Conservation (phyloP, 164 flowering plant species). For the Magnolia officinalis region DNA sequence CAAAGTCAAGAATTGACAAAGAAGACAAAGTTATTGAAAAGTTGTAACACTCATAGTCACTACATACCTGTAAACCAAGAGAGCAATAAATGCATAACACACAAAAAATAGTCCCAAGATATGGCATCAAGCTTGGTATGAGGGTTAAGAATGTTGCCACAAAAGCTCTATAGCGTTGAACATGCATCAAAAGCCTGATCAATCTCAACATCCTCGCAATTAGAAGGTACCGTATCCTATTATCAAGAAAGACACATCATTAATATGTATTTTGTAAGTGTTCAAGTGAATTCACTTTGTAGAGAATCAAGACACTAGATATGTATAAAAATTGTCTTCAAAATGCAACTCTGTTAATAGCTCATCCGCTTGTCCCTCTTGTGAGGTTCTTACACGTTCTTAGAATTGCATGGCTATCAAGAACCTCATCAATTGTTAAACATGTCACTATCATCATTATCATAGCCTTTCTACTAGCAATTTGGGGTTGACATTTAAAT, state of each 20-base stretch:
- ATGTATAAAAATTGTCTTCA: no score
- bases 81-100: conserved; percentile 81
- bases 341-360: background rate
- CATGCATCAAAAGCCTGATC: conserved; percentile 82
- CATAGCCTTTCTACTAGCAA: no score
- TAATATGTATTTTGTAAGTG: background rate
- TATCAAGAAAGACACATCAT: conserved; percentile 12
- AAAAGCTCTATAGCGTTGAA: conserved; percentile 74
- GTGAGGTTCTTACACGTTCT: no score
- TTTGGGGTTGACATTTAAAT: no score
- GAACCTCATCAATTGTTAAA: no score
- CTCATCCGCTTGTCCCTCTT: background rate
- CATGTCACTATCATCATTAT: no score
- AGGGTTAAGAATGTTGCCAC: conserved; percentile 86
- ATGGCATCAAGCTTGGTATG: conserved; percentile 93
- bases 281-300: background rate
- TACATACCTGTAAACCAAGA: conserved; percentile 83
- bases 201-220: conserved; percentile 90
- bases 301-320: background rate
- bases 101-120: conserved; percentile 88
- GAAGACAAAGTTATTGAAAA: background rate
- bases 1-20: background rate
- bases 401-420: no score
- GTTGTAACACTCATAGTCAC: background rate
- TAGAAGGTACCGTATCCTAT: conserved; percentile 97